Evolutionary conservation across 2,329 filamentous ascomycete species (phyloP).

Genomic region (Colletotrichum somersetense): DNA sequence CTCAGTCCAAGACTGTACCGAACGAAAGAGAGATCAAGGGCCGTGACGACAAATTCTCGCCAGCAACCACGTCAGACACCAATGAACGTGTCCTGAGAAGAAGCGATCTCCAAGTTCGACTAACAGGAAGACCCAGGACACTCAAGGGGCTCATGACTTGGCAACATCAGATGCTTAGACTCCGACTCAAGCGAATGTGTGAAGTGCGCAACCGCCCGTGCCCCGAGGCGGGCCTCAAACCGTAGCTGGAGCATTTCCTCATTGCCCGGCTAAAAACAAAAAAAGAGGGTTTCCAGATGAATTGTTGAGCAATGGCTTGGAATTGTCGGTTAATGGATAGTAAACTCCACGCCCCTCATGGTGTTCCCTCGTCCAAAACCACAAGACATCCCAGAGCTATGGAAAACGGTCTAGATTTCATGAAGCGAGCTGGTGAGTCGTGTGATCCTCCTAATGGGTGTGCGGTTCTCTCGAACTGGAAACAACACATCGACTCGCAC

Average conservation of each 20-base stretch:
- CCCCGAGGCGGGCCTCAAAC: too few relatives aligned
- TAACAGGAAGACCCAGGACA: background rate
- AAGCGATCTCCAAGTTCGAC: background rate
- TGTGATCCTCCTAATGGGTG: background rate
- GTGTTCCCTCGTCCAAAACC: background rate
- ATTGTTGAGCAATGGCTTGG: background rate
- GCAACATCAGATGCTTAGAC: background rate
- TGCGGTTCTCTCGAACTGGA: background rate
- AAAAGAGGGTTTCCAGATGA: background rate
- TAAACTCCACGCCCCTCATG: background rate
- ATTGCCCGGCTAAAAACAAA: background rate
- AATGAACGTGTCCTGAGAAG: background rate
- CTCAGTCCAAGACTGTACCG: background rate
- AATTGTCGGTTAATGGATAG: background rate
- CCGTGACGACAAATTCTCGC: background rate
- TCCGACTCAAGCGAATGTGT: background rate
- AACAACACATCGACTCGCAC: background rate
- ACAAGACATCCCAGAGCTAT: background rate
- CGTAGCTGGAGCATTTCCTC: fast-evolving
- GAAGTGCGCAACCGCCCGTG: background rate
- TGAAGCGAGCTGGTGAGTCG: background rate
- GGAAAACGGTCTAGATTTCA: background rate
- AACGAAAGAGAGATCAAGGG: background rate
- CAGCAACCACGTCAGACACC: background rate
- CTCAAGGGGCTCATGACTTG: background rate